phyloP scores from a whole-genome alignment of 2,329 filamentous ascomycete species.

The Lasiodiplodia sp. region DNA sequence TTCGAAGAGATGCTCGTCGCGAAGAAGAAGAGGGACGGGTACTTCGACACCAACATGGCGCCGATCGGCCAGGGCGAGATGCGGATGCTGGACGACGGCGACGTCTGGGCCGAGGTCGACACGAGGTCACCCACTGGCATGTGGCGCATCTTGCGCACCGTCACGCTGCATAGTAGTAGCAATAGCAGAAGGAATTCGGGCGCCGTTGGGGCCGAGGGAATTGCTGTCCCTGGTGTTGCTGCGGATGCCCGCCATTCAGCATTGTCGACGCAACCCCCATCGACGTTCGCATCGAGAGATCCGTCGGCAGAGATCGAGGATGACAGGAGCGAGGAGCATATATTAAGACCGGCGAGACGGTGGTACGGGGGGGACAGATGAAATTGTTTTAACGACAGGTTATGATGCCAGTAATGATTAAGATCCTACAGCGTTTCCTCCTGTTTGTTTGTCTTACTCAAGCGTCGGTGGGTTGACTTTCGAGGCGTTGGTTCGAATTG shows the following conservation, averaged over 20 bases:
- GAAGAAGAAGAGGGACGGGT: background rate
- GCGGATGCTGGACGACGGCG: background rate
- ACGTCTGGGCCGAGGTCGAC: slow-evolving; percentile 15
- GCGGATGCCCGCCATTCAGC: background rate
- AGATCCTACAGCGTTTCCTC: background rate
- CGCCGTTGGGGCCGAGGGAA: background rate
- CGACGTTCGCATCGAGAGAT: background rate
- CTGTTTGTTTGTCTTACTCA: background rate
- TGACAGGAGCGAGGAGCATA: slow-evolving; percentile 5
- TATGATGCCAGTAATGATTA: background rate
- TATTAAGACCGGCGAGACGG: background rate
- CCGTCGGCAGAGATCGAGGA: background rate
- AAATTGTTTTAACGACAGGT: background rate
- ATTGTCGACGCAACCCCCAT: background rate
- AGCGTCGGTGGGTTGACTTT: background rate
- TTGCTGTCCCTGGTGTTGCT: background rate
- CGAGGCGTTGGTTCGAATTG: background rate
- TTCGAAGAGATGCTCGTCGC: background rate
- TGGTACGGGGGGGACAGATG: background rate
- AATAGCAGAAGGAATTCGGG: background rate
- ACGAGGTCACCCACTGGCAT: background rate
- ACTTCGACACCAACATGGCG: background rate
- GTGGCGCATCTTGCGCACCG: slow-evolving; percentile 6
- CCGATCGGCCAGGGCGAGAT: background rate
- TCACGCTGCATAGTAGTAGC: background rate